Percentiles rank a stretch among this genome's conserved stretches.
Conservation (phyloP, 163 green algal genomes). For the Scenedesmus sp. region DNA sequence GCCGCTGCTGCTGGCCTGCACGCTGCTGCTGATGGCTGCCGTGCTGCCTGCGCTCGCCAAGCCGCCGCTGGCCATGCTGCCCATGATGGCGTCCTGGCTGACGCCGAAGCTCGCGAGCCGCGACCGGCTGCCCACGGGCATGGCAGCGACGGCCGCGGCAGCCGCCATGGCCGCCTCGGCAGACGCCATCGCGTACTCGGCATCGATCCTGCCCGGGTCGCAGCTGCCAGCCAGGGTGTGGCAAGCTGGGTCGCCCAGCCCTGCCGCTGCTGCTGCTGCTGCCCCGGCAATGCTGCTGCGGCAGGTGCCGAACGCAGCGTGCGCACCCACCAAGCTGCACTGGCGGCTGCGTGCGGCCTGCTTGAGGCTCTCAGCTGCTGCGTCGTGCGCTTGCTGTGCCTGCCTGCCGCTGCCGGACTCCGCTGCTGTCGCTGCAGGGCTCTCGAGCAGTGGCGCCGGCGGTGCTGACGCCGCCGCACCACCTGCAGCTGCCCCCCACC, state of each 20-base stretch:
- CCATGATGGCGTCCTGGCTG: background rate
- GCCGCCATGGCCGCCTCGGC: background rate
- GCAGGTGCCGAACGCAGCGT: background rate
- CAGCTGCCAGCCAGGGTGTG: background rate
- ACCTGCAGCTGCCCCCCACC: background rate
- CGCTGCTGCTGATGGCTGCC: background rate
- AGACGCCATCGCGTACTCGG: background rate
- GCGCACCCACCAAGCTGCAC: background rate
- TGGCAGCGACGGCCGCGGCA: background rate
- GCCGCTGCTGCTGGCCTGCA: conserved; percentile 12
- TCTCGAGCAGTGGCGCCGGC: background rate
- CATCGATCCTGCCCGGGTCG: background rate
- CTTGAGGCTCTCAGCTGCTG: background rate
- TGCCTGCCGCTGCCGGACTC: background rate
- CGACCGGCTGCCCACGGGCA: background rate
- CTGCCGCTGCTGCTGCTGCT: background rate
- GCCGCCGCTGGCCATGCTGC: background rate
- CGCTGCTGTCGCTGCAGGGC: background rate
- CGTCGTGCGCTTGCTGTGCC: background rate
- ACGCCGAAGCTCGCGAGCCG: background rate
- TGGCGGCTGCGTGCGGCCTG: background rate
- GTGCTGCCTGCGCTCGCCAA: background rate
- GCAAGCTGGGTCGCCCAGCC: background rate
- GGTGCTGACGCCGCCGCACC: background rate
- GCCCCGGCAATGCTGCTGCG: background rate